These are phyloP conservation scores for Jimgerdemannia flammicorona DNA, from an alignment of 192 early-diverging fungal genomes.

Conservation along the genomic window DNA sequence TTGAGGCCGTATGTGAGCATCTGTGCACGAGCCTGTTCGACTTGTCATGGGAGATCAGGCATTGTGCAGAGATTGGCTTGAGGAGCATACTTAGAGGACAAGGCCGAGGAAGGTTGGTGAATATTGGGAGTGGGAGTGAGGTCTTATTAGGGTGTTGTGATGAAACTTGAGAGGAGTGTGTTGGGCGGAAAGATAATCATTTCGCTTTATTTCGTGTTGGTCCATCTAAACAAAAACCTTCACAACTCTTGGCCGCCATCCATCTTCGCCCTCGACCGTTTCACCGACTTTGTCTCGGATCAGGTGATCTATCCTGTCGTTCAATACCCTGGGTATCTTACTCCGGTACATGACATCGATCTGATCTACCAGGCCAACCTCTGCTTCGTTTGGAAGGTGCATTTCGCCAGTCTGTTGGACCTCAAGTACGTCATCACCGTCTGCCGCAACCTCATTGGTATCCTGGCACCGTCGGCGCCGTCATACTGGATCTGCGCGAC, in stretches of 20 bases:
- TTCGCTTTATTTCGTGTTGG: too few species aligned
- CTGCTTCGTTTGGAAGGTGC: slow-evolving; percentile 79
- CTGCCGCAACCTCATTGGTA: slow-evolving; percentile 75
- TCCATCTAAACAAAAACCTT: too few species aligned
- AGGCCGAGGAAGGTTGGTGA: slow-evolving; percentile 69
- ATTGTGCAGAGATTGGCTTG: slow-evolving; percentile 94
- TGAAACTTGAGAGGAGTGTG: too few species aligned
- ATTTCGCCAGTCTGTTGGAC: slow-evolving; percentile 88
- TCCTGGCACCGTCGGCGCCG: slow-evolving; percentile 73
- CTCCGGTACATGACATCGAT: too few species aligned
- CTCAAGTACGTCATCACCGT: slow-evolving; percentile 95
- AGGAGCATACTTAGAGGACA: slow-evolving; percentile 85
- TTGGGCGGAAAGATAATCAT: too few species aligned
- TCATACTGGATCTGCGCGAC: slow-evolving; percentile 81
- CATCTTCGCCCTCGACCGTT: too few species aligned
- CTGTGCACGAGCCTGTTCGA: slow-evolving; percentile 57
- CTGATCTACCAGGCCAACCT: slow-evolving; percentile 56
- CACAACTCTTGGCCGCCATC: too few species aligned
- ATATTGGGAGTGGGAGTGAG: too few species aligned
- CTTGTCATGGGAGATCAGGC: slow-evolving; percentile 87
- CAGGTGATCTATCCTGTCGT: too few species aligned
- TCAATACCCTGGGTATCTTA: too few species aligned
- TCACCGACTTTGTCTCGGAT: too few species aligned
- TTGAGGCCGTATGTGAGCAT: slow-evolving; percentile 54
- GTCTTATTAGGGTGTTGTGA: too few species aligned